Evolutionary conservation across 176 grass and related monocot genomes (phyloP), one percentile per base, ranked within the genome.

Genomic region (Ampelocalamus luodianensis): DNA sequence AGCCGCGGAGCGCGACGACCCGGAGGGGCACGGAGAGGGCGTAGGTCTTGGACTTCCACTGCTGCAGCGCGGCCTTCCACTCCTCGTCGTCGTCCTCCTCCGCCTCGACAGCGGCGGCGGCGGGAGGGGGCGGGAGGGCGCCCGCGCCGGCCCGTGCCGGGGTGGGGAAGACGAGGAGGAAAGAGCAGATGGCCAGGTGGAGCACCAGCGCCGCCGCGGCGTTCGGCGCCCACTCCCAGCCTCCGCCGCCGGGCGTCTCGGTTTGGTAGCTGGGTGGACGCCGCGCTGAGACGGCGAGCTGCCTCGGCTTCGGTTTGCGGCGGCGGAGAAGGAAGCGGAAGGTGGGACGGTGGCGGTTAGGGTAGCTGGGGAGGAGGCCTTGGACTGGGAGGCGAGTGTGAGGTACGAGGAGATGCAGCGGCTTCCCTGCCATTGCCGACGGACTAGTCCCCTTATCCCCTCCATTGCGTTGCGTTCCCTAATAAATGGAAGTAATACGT

Each of bases 31-130:
- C 91, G 48, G 96, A 95, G 73, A 98, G 80, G 6, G 85, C 68
- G 79, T 95, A 95, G 20, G 85, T 93, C 87, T 95, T 98, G 64
- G 85, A 85, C 80, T 98, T 98, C 87, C 85, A 95, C 73, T 88
- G 85, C 63, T 88, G 87, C 81, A 98, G 82, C 83, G 85, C 91
- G 0, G 87, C 73, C 88, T 83, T 88, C 83, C 90, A 90, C 18
- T 98, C 93, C 68, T 87, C 69, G 79, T 93, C 91, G 5, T 87
- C 93, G 2, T 40, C 39, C 3, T 72, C 68, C 68, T 72, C 68
- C 10, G 72, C 60, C 45, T 79, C 87, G 9, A 36, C 24, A 0
- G 29, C 29, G 29, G 29, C 29, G 29, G 29, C 29, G 8, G n/a
- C 48, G 8, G 59, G 77, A 60, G 79, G 84, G 44, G 78, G 78